phyloP scores from a whole-genome alignment of 2,329 filamentous ascomycete genomes.

The Nothophaeocryptopus gaeumannii region DNA sequence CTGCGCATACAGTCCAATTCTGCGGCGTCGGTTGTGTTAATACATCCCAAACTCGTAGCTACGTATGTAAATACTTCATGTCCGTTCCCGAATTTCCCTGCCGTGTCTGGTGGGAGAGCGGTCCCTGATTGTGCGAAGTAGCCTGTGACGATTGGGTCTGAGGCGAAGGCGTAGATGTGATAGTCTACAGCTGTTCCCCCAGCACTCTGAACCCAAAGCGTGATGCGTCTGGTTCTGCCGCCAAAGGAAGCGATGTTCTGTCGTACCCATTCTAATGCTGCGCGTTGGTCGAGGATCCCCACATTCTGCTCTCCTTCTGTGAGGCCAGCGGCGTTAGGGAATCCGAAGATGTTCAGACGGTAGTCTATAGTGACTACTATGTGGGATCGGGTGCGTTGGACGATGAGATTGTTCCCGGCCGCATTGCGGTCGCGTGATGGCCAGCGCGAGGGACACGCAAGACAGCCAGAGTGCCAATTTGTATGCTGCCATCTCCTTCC shows the following conservation, averaged over 20 bases:
- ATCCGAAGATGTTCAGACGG: slow-evolving; percentile 51
- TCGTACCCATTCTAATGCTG: slow-evolving; percentile 53
- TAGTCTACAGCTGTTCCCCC: slow-evolving; percentile 26
- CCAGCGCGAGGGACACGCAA: no score
- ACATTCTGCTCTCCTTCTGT: slow-evolving; percentile 40
- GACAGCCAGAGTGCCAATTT: no score
- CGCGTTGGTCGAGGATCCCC: slow-evolving; percentile 53
- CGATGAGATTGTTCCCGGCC: neutral
- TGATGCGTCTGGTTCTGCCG: slow-evolving; percentile 37
- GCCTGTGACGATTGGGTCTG: slow-evolving; percentile 39
- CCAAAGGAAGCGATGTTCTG: slow-evolving; percentile 52
- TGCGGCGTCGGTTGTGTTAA: neutral
- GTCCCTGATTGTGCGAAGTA: slow-evolving; percentile 39
- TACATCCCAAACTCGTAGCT: slow-evolving; percentile 11
- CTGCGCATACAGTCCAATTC: slow-evolving; percentile 5
- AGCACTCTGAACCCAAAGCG: slow-evolving; percentile 28
- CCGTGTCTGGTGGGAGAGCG: slow-evolving; percentile 24
- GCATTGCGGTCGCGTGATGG: neutral
- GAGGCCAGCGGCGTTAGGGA: slow-evolving; percentile 38
- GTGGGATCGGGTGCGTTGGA: slow-evolving; percentile 4
- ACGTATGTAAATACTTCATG: slow-evolving; percentile 38
- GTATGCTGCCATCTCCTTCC: no score
- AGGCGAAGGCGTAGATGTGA: slow-evolving; percentile 33
- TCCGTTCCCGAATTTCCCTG: neutral
- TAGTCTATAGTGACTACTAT: slow-evolving; percentile 42